phyloP scores from a whole-genome alignment of 352 stramenopile genomes.

The Globisporangium abappressorium region DNA sequence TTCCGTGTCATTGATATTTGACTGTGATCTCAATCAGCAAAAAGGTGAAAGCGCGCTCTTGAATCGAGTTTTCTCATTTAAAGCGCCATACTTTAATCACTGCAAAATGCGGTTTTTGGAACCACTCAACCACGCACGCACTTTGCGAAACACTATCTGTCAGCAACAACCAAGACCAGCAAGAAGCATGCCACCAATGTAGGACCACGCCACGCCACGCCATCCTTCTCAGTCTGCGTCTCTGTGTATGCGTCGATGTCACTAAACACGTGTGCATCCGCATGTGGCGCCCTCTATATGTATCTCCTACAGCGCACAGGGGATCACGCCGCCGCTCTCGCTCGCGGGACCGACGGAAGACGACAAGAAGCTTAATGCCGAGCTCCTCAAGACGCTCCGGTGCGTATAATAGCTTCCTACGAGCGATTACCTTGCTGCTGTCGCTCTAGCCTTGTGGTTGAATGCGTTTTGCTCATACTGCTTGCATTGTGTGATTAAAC shows the following conservation, averaged over 20 bases:
- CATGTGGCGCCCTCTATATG: not conserved
- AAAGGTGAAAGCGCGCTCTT: not conserved
- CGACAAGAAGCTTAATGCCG: conserved; percentile 63
- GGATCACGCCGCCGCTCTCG: conserved; percentile 60
- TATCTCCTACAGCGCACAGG: conserved; percentile 5
- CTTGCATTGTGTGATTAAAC: too few species aligned
- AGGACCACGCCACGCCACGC: not conserved
- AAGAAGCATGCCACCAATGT: not conserved
- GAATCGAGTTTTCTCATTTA: not conserved
- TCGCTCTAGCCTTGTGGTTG: not conserved
- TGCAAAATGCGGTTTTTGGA: not conserved
- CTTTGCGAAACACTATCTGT: not conserved
- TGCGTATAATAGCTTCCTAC: conserved; percentile 17
- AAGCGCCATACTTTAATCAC: not conserved
- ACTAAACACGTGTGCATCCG: not conserved
- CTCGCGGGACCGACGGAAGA: conserved; percentile 59
- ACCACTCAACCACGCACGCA: not conserved
- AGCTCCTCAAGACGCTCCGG: conserved; percentile 61
- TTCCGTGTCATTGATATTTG: too few species aligned
- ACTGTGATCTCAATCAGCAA: too few species aligned
- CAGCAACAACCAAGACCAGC: not conserved
- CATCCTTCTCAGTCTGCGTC: not conserved
- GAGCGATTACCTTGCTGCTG: not conserved
- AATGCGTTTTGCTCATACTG: too few species aligned
- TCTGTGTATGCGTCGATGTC: not conserved